Percentiles rank a stretch among this genome's conserved stretches.
phyloP scores from a whole-genome alignment of 2,329 filamentous ascomycete species.

The Aureobasidium sp. region DNA sequence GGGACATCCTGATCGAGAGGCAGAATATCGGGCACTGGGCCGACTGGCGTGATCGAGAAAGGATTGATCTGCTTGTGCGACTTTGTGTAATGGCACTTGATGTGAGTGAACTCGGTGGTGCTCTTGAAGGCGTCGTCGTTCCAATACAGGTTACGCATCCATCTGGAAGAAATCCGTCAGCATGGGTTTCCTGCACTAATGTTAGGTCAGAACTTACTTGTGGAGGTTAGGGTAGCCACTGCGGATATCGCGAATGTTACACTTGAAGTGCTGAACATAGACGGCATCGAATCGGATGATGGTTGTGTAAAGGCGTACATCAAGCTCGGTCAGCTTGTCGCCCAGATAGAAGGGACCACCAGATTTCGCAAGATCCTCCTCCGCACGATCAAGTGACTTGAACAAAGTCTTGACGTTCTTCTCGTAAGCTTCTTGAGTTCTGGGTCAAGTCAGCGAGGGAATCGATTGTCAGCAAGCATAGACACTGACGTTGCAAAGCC shows the following conservation, averaged over 20 bases:
- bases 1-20: conserved; percentile 69
- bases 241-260: conserved; percentile 78
- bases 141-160: conserved; percentile 84
- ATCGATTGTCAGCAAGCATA: background rate
- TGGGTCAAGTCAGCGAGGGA: conserved; percentile 19
- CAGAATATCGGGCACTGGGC: conserved; percentile 76
- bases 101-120: conserved; percentile 90
- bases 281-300: conserved; percentile 55
- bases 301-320: conserved; percentile 49
- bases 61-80: conserved; percentile 60
- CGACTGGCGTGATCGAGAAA: conserved; percentile 70
- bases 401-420: conserved; percentile 42
- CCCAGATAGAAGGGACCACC: conserved; percentile 43
- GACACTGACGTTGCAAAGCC: conserved; percentile 41
- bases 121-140: conserved; percentile 67
- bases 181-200: background rate
- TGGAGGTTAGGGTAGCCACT: conserved; percentile 77
- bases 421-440: conserved; percentile 44
- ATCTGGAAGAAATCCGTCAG: conserved; percentile 33
- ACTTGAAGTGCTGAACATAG: conserved; percentile 59
- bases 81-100: conserved; percentile 73
- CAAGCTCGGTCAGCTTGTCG: conserved; percentile 41
- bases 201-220: conserved; percentile 27
- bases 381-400: conserved; percentile 42
- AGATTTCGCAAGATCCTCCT: conserved; percentile 35